These are phyloP conservation scores for Venturia asperata DNA, from an alignment of 2,329 filamentous ascomycete genomes.

Conservation along the genomic window DNA sequence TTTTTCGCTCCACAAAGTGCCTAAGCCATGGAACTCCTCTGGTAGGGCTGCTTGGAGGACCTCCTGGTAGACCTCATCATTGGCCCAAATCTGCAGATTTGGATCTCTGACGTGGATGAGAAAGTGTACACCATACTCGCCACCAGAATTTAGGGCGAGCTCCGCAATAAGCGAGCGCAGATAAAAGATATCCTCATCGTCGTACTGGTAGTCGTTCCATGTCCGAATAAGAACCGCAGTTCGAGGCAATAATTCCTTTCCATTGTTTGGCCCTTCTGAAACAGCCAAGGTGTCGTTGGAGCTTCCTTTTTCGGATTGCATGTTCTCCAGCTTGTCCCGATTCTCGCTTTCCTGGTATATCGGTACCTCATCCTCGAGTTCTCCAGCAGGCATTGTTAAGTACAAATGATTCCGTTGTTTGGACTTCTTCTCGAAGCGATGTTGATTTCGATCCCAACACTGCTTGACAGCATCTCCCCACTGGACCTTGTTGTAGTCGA, in stretches of 20 bases:
- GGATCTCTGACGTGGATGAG: conserved; percentile 78
- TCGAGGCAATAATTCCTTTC: conserved; percentile 42
- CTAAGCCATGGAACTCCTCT: conserved; percentile 45
- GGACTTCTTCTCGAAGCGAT: conserved; percentile 52
- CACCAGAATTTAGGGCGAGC: conserved; percentile 67
- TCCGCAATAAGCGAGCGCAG: conserved; percentile 76
- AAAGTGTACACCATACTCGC: conserved; percentile 77
- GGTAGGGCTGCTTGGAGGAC: conserved; percentile 49
- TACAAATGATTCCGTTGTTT: conserved; percentile 33
- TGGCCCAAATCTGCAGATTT: conserved; percentile 72
- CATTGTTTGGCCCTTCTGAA: conserved; percentile 25
- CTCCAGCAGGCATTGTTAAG: conserved; percentile 30
- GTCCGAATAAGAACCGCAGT: conserved; percentile 76
- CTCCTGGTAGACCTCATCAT: conserved; percentile 63
- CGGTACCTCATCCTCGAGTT: conserved; percentile 8
- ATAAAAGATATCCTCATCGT: conserved; percentile 72
- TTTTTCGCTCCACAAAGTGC: conserved; percentile 46
- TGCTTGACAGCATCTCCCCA: conserved; percentile 73
- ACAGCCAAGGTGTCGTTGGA: conserved; percentile 13
- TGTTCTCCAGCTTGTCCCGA: conserved; percentile 20
- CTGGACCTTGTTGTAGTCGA: conserved; percentile 69
- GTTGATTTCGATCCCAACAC: conserved; percentile 64
- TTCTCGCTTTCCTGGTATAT: background rate
- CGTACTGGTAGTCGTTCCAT: conserved; percentile 75
- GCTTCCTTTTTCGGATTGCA: conserved; percentile 19